Evolutionary conservation across 176 grass and related monocot genomes (phyloP), one percentile per base, ranked within the genome.

Genomic region (Oryza rufipogon): DNA sequence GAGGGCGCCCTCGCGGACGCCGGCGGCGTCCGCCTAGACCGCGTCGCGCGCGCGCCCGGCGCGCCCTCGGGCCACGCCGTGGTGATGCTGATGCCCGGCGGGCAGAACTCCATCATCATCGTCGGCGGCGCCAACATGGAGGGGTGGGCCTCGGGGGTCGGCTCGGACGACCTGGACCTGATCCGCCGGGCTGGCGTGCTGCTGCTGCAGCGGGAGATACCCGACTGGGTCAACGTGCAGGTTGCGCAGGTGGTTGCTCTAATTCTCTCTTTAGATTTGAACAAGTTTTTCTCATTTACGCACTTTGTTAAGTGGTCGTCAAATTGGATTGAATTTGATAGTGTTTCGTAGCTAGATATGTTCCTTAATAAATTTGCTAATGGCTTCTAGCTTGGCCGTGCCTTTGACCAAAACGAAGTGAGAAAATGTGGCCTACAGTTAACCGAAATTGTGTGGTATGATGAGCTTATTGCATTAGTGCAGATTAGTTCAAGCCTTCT

Each of bases 21-120:
- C 15, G 91, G 89, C 20, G 83, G 84, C 23, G 91, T 96, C 70
- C 84, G 77, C 74, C 88, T 95, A 28, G 91, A 99, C 26, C 87
- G 89, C 68, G 77, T 96, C 66, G 79, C 84, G 9, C 93, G 83
- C 33, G 80, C 89, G 1, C 38, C 86, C 4, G 58, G 65, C 74
- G 91, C 73, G 70, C 96, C 96, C 15, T 88, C 91, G 51, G 96
- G 93, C 3, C 96, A 99, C 72, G 96, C 96, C 64, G 93, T 99
- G 7, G 96, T 99, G 65, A 99, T 99, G 93, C 87, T 99, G 71
- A 92, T 94, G 88, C 88, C 96, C 1, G 81, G 91, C 80, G 96
- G 96, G 2, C 93, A 96, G 89, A 96, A 99, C 75, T 94, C 96
- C 61, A 96, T 99, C 81, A 99, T 99, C 80, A 96, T 99, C n/a